A percentile compares a stretch with the other conserved stretches of the same genome.
These are phyloP conservation scores for Euphorbia corollata DNA, from an alignment of 441 rosid species.

Conservation along the genomic window DNA sequence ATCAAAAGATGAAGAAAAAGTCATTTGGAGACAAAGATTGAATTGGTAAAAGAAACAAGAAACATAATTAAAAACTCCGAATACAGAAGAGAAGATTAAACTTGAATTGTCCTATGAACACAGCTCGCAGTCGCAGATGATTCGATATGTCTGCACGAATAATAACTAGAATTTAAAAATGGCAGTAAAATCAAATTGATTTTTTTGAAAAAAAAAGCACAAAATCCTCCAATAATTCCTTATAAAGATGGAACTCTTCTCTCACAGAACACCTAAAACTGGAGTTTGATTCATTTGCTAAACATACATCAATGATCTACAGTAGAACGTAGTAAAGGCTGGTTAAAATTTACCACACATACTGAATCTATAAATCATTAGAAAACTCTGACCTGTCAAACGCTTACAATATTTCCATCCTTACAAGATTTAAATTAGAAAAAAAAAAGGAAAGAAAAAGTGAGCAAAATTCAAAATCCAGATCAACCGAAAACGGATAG, in stretches of 20 bases:
- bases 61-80: conserved; percentile 18
- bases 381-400: background rate
- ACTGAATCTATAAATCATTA: background rate
- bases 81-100: conserved; percentile 5
- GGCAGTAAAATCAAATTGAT: background rate
- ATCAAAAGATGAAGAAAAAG: conserved; percentile 16
- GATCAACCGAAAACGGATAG: conserved; percentile 3
- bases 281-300: background rate
- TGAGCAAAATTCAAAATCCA: background rate
- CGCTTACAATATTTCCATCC: background rate
- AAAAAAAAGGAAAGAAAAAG: background rate
- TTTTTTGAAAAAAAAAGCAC: background rate
- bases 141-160: background rate
- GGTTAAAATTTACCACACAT: background rate
- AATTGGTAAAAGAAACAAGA: conserved; percentile 14
- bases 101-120: background rate
- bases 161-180: background rate
- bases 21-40: conserved; percentile 19
- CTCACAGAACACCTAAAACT: background rate
- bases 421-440: background rate
- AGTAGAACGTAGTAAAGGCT: background rate
- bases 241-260: background rate
- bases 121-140: background rate
- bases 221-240: background rate
- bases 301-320: background rate